These are phyloP conservation scores for Candida verbasci DNA, from an alignment of 805 yeast species.

Conservation along the genomic window DNA sequence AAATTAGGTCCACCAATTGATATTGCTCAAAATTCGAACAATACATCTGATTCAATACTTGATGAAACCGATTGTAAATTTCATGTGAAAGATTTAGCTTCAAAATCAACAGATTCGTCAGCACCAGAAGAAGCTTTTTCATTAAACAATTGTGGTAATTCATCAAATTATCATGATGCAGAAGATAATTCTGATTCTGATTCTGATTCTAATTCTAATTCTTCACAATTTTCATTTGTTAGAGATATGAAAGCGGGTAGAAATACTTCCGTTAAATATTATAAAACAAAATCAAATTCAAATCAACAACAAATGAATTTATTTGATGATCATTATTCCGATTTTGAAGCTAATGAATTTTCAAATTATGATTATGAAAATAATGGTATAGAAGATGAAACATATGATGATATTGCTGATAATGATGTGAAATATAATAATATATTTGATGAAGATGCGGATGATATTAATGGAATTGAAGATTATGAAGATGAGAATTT, in stretches of 20 bases:
- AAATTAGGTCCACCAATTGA: constrained; percentile 6
- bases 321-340: constrained; percentile 25
- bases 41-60: constrained; percentile 6
- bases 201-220: constrained; percentile 18
- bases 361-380: constrained; percentile 42
- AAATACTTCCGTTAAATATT: constrained; percentile 41
- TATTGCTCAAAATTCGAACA: background rate
- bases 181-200: constrained; percentile 9
- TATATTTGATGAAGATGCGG: constrained; percentile 12
- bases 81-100: constrained; percentile 10
- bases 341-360: constrained; percentile 26
- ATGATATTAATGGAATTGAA: background rate
- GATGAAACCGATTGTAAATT: constrained; percentile 11
- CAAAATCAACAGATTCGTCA: constrained; percentile 3
- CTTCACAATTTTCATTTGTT: constrained; percentile 41
- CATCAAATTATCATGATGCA: background rate
- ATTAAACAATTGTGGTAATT: background rate
- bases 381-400: constrained; percentile 27
- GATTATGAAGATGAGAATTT: background rate
- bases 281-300: constrained; percentile 24
- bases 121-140: background rate
- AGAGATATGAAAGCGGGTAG: constrained; percentile 38
- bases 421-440: constrained; percentile 12
- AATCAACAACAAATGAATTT: constrained; percentile 14
- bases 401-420: constrained; percentile 14